These are phyloP conservation scores for Alternaria arbusti DNA, from an alignment of 2,329 filamentous ascomycete genomes.

Conservation along the genomic window DNA sequence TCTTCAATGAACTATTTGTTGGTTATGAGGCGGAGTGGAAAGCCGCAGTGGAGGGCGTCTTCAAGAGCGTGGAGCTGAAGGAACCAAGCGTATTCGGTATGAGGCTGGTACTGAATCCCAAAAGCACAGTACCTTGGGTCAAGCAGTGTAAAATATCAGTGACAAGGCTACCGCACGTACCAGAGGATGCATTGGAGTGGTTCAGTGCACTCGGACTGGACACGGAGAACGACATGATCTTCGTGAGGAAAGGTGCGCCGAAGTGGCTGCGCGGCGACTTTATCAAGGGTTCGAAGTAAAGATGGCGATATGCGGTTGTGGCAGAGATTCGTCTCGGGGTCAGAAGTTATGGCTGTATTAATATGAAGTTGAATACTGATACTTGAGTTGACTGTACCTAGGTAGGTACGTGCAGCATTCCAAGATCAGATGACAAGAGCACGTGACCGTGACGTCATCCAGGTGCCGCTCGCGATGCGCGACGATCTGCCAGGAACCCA, in stretches of 20 bases:
- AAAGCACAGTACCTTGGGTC: slow-evolving; percentile 7
- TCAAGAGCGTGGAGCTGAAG: slow-evolving; percentile 17
- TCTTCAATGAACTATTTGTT: slow-evolving; percentile 16
- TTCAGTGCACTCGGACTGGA: slow-evolving; percentile 12
- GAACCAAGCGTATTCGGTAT: slow-evolving; percentile 13
- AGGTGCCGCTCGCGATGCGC: neutral
- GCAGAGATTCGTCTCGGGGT: neutral
- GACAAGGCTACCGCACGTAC: slow-evolving; percentile 13
- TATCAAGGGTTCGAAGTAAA: slow-evolving; percentile 7
- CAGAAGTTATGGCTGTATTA: neutral
- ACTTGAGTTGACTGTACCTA: neutral
- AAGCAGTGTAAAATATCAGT: slow-evolving; percentile 13
- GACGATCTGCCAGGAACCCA: neutral
- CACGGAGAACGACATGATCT: slow-evolving; percentile 18
- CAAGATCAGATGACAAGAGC: neutral
- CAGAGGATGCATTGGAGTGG: slow-evolving; percentile 10
- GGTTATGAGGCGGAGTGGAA: slow-evolving; percentile 11
- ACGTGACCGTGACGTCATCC: slow-evolving; percentile 5
- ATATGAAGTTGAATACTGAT: neutral
- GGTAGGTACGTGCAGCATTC: neutral
- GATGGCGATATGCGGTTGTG: neutral
- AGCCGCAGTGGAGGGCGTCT: slow-evolving; percentile 3
- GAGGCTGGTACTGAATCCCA: slow-evolving; percentile 9
- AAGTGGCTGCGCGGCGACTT: slow-evolving; percentile 15
- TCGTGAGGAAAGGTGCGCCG: slow-evolving; percentile 11